Conservation (phyloP, 2,329 filamentous ascomycete genomes). For the Exophiala sideris region DNA sequence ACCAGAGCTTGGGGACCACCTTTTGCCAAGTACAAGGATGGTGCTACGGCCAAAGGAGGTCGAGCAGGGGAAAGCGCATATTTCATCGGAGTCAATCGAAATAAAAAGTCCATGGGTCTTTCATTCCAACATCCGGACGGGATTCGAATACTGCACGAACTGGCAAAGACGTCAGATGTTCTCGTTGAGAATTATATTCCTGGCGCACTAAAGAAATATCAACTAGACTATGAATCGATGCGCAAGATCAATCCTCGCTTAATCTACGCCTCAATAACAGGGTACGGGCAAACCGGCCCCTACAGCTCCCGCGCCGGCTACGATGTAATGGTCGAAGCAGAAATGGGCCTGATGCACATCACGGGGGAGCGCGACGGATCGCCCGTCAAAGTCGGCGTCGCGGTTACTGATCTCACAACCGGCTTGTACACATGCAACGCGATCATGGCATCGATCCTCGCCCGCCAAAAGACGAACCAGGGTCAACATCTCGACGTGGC, state of each 20-base stretch:
- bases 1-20: constrained; percentile 95
- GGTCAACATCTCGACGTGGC: constrained; percentile 92
- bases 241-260: constrained; percentile 74
- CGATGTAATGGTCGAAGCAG: constrained; percentile 99
- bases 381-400: constrained; percentile 95
- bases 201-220: constrained; percentile 74
- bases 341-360: constrained; percentile 98
- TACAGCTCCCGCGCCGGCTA: constrained; percentile 86
- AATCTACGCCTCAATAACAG: constrained; percentile 94
- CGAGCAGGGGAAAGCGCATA: constrained; percentile 86
- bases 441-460: constrained; percentile 89
- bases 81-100: constrained; percentile 91
- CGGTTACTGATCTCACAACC: constrained; percentile 92
- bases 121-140: constrained; percentile 85
- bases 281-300: constrained; percentile 92
- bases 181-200: constrained; percentile 97
- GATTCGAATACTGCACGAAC: constrained; percentile 79
- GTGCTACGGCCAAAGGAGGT: constrained; percentile 30
- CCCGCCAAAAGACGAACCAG: constrained; percentile 59
- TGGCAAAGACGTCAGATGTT: constrained; percentile 82
- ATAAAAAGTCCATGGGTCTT: constrained; percentile 90
- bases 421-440: constrained; percentile 93
- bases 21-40: constrained; percentile 73
- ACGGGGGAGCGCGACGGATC: constrained; percentile 83
- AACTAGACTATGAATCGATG: constrained; percentile 80